These are phyloP conservation scores for Ceriops zippeliana DNA, from an alignment of 345 rosid genomes.

Conservation along the genomic window DNA sequence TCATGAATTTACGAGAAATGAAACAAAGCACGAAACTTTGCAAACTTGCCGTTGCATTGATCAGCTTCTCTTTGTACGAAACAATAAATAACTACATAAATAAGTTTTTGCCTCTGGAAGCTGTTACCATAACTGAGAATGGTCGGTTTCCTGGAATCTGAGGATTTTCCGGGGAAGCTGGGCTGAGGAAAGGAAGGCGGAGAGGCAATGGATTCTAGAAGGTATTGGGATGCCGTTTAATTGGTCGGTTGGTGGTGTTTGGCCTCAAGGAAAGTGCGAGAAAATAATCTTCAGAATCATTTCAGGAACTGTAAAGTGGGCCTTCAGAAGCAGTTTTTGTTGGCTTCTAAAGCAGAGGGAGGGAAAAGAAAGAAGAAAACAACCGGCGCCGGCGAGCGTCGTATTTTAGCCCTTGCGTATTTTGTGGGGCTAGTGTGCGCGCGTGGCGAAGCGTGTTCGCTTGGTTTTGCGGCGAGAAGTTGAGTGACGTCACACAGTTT, in stretches of 20 bases:
- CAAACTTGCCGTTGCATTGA: slow-evolving; percentile 52
- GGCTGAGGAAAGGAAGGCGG: slow-evolving; percentile 46
- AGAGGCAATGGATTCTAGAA: slow-evolving; percentile 39
- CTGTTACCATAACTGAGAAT: slow-evolving; percentile 18
- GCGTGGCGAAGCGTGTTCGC: neutral
- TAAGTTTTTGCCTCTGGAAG: slow-evolving; percentile 19
- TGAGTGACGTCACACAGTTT: neutral
- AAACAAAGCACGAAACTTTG: neutral
- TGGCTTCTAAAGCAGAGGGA: neutral
- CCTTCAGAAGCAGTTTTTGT: no score
- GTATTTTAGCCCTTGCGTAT: slow-evolving; percentile 16
- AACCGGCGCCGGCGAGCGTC: slow-evolving; percentile 7
- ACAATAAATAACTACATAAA: slow-evolving; percentile 24
- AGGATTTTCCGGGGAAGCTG: slow-evolving; percentile 32
- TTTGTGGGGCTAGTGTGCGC: slow-evolving; percentile 23
- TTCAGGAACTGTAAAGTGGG: neutral
- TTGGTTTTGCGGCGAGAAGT: slow-evolving; percentile 33
- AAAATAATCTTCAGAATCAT: neutral
- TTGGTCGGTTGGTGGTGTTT: neutral
- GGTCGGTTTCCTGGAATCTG: slow-evolving; percentile 29
- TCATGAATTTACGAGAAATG: no score
- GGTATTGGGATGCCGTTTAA: slow-evolving; percentile 44
- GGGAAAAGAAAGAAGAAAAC: neutral
- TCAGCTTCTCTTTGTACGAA: slow-evolving; percentile 49
- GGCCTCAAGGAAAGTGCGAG: slow-evolving; percentile 21